Percentiles rank a stretch among this genome's conserved stretches.
Conservation (phyloP, 1,284 basidiomycete genomes). For the Sanguinoderma infundibulare region DNA sequence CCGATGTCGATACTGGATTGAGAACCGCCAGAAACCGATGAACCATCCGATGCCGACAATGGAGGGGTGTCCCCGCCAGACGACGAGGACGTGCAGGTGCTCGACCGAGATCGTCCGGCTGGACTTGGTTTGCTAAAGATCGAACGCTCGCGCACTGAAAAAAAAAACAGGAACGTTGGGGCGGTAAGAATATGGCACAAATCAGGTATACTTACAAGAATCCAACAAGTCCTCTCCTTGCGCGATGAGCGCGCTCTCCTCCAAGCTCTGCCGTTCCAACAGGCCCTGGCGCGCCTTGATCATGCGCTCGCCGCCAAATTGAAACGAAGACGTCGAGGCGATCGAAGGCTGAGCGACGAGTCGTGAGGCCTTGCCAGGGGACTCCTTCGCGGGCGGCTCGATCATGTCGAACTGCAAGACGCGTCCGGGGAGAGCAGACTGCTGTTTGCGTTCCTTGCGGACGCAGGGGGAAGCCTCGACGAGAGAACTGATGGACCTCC, state of each 20-base stretch:
- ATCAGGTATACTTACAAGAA: conserved; percentile 49
- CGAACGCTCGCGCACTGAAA: conserved; percentile 44
- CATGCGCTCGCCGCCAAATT: conserved; percentile 72
- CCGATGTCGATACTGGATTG: conserved; percentile 77
- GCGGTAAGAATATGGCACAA: conserved; percentile 10
- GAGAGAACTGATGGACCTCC: conserved; percentile 64
- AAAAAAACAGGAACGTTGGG: conserved; percentile 1
- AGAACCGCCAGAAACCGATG: conserved; percentile 68
- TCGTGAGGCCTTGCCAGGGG: conserved; percentile 43
- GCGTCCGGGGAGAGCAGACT: conserved; percentile 36
- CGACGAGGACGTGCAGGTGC: conserved; percentile 61
- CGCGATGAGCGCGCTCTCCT: conserved; percentile 64
- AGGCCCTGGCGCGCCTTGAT: conserved; percentile 63
- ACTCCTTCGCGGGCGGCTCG: conserved; percentile 38
- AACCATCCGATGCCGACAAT: conserved; percentile 65
- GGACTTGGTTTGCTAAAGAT: conserved; percentile 64
- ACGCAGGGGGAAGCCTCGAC: conserved; percentile 76
- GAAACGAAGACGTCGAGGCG: conserved; percentile 59
- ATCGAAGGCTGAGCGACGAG: conserved; percentile 65
- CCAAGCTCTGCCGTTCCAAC: conserved; percentile 67
- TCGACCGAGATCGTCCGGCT: conserved; percentile 63
- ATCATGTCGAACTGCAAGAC: conserved; percentile 36
- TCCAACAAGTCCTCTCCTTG: conserved; percentile 64
- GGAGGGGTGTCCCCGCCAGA: conserved; percentile 76
- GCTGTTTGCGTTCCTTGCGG: conserved; percentile 65